Evolutionary conservation across 2,329 filamentous ascomycete genomes (phyloP), one percentile per base, ranked within the genome.

Genomic region (Sporothrix globosa): DNA sequence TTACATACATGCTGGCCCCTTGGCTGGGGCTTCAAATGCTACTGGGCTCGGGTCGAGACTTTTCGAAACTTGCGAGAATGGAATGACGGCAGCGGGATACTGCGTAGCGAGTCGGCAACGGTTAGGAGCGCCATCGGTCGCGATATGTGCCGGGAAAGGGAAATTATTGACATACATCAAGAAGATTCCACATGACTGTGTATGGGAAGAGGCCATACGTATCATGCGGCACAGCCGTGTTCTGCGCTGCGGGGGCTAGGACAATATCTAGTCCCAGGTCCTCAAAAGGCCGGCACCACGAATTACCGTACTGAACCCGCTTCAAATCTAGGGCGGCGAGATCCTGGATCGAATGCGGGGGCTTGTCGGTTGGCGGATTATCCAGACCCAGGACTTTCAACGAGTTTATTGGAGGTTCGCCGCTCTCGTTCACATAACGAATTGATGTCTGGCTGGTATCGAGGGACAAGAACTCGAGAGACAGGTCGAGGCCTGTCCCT

Each of bases 141-240:
- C 34, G 34, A 34, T 34, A 30, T 9, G 34, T 34, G 34, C 34
- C 5, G 1, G 34, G 34, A 34, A 7, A 34, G 34, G 34, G 34
- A 34, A 34, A 34, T 9, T 13, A 14, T 14, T 4, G 34, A 48
- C 66, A 19, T n/a, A 68, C 66, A 56, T 68, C 66, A 6, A 68
- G 39, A 48, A 58, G 56, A 21, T 68, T 68, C 9, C 39, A 68
- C 21, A 56, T 14, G 2, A 50, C 56, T 6, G 66, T 68, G 39
- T 68, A 68, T 1, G 66, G 66, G 13, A 52, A 58, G 39, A 58
- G 56, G 27, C 52, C 66, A 46, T 58, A 68, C 7, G 66, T 68
- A 39, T 68, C 66, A 17, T 68, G 66, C 13, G 66, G 66, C 66
- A 68, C 56, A 6, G 66, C 66, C 24, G 66, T 68, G 21, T 52